A percentile compares a stretch with the other conserved stretches of the same genome.
These are phyloP conservation scores for Boletus tomentosulus DNA, from an alignment of 768 basidiomycete species.

Conservation along the genomic window DNA sequence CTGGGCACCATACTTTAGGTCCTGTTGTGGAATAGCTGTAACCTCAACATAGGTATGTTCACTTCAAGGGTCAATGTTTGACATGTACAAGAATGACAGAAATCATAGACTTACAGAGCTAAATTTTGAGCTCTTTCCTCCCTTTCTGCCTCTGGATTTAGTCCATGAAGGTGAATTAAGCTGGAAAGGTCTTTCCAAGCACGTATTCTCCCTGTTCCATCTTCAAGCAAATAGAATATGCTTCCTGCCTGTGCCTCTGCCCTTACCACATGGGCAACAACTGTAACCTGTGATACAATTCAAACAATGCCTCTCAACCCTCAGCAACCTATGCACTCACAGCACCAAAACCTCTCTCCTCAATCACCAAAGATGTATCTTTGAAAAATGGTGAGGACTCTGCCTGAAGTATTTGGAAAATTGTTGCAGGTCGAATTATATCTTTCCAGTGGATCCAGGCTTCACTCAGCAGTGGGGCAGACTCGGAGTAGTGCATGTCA, in stretches of 20 bases:
- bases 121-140: constrained; percentile 4
- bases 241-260: constrained; percentile 11
- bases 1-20: background rate
- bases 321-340: constrained; percentile 6
- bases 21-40: background rate
- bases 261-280: constrained; percentile 43
- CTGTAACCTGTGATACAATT: constrained; percentile 33
- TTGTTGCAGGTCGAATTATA: constrained; percentile 46
- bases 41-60: constrained; percentile 19
- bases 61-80: constrained; percentile 8
- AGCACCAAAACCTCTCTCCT: constrained; percentile 34
- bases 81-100: background rate
- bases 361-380: constrained; percentile 44
- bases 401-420: constrained; percentile 50
- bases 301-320: constrained; percentile 28
- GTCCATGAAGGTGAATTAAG: background rate
- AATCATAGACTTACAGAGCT: constrained; percentile 15
- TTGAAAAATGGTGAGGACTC: constrained; percentile 31
- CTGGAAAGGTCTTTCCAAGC: constrained; percentile 3
- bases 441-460: background rate
- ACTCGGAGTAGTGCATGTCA: background rate
- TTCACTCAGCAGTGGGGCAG: background rate
- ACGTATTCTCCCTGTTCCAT: constrained; percentile 34
- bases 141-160: constrained; percentile 2
- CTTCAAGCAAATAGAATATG: constrained; percentile 29